Percentiles rank a stretch among this genome's conserved stretches.
Conservation (phyloP, 2,329 filamentous ascomycete genomes). For the Stemphylium lycopersici region DNA sequence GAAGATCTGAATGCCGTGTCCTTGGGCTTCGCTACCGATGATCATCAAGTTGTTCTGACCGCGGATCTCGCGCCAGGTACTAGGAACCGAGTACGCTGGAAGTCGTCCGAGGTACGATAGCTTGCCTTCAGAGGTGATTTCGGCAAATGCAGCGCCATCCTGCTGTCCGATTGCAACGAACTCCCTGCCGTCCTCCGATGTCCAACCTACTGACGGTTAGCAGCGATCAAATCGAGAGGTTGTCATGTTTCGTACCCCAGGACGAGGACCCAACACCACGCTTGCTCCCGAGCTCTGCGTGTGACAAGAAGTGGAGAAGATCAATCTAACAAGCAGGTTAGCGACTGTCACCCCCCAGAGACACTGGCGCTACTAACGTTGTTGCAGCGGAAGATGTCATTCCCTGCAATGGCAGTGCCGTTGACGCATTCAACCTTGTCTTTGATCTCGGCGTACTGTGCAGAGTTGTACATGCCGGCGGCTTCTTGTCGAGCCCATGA, state of each 20-base stretch:
- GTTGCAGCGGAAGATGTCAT: constrained; percentile 48
- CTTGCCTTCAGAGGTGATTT: constrained; percentile 58
- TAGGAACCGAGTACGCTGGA: constrained; percentile 54
- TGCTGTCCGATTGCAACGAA: constrained; percentile 62
- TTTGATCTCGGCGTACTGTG: constrained; percentile 43
- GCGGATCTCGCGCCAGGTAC: constrained; percentile 61
- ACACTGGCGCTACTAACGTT: not conserved
- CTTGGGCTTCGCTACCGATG: constrained; percentile 48
- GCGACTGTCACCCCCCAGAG: not conserved
- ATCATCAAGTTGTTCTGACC: constrained; percentile 53
- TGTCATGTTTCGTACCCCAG: constrained; percentile 48
- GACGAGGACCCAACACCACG: constrained; percentile 54
- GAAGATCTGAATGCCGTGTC: constrained; percentile 67
- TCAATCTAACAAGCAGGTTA: constrained; percentile 51
- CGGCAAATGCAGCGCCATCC: constrained; percentile 62
- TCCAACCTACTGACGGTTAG: constrained; percentile 51
- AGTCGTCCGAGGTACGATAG: constrained; percentile 61
- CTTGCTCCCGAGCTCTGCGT: constrained; percentile 59
- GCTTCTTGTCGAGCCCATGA: constrained; percentile 45
- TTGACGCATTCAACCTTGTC: constrained; percentile 45
- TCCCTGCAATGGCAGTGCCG: constrained; percentile 44
- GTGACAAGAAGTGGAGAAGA: constrained; percentile 62
- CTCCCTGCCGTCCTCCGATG: constrained; percentile 58
- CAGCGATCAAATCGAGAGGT: not conserved
- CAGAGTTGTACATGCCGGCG: constrained; percentile 42